Conservation (phyloP, 1,284 basidiomycete species). For the Ustilago shanxiensis region DNA sequence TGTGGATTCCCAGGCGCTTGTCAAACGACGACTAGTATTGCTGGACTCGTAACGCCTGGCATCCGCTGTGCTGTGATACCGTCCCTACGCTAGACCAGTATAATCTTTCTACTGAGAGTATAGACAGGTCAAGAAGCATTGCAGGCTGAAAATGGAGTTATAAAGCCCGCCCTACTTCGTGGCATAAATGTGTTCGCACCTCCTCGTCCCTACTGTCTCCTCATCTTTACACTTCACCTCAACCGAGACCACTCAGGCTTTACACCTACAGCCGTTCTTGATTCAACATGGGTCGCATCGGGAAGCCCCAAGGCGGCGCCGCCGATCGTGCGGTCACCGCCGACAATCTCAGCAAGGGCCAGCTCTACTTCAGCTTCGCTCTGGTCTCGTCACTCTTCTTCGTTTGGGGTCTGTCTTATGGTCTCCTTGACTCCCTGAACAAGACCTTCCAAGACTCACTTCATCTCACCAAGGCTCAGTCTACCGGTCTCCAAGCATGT, state of each 20-base stretch:
- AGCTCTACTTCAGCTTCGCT: slow-evolving; percentile 74
- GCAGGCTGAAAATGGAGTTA: neutral
- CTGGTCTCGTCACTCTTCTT: slow-evolving; percentile 85
- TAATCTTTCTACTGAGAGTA: too few species aligned
- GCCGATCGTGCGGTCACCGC: slow-evolving; percentile 41
- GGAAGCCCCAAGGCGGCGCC: slow-evolving; percentile 30
- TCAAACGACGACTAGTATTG: neutral
- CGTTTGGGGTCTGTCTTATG: slow-evolving; percentile 76
- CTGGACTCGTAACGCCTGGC: neutral
- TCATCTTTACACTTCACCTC: neutral
- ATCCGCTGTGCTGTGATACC: neutral
- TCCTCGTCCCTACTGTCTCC: neutral
- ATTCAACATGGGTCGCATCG: slow-evolving; percentile 28
- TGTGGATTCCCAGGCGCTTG: slow-evolving; percentile 19
- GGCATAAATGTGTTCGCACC: neutral
- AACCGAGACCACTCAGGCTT: neutral
- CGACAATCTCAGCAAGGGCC: slow-evolving; percentile 24
- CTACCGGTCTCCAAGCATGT: slow-evolving; percentile 84
- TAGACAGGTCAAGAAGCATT: neutral
- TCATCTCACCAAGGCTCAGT: slow-evolving; percentile 80
- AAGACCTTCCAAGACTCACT: slow-evolving; percentile 83
- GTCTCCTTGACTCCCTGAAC: slow-evolving; percentile 86
- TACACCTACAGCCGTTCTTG: neutral
- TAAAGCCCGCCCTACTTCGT: neutral
- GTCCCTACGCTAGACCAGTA: neutral